These are phyloP conservation scores for Sporopachydermia cereana DNA, from an alignment of 1,139 yeast species.

Conservation along the genomic window DNA sequence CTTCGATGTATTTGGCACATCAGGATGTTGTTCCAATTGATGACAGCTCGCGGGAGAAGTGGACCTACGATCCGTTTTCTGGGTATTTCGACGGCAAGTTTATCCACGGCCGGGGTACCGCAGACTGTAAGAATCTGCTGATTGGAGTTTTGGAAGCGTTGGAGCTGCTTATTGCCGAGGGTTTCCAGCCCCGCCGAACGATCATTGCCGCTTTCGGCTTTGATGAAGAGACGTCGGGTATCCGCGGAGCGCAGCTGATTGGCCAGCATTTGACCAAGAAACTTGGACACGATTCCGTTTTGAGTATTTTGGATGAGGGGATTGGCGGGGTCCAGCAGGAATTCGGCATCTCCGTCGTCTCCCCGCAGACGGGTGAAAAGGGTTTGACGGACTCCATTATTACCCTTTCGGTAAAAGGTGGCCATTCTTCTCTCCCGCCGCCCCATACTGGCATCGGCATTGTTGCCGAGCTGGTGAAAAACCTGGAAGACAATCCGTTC, in stretches of 20 bases:
- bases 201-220: slow-evolving; percentile 53
- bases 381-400: slow-evolving; percentile 45
- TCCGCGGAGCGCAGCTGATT: slow-evolving; percentile 40
- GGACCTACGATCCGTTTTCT: slow-evolving; percentile 62
- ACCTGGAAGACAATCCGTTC: slow-evolving; percentile 40
- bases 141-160: slow-evolving; percentile 48
- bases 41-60: slow-evolving; percentile 38
- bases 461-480: slow-evolving; percentile 37
- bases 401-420: slow-evolving; percentile 47
- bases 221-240: slow-evolving; percentile 62
- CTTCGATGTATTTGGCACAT: slow-evolving; percentile 62
- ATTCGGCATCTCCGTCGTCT: slow-evolving; percentile 38
- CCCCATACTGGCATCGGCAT: slow-evolving; percentile 70
- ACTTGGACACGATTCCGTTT: slow-evolving; percentile 45
- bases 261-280: slow-evolving; percentile 32
- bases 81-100: slow-evolving; percentile 52
- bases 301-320: slow-evolving; percentile 59
- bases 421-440: slow-evolving; percentile 66
- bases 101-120: slow-evolving; percentile 56
- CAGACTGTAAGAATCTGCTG: slow-evolving; percentile 51
- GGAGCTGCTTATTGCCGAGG: slow-evolving; percentile 37
- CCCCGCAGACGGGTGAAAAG: slow-evolving; percentile 56
- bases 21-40: slow-evolving; percentile 83
- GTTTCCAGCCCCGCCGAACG: slow-evolving; percentile 42
- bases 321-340: slow-evolving; percentile 26